Evolutionary conservation across 192 early-diverging fungal genomes (phyloP).

Genomic region (Linnemannia hyalina): DNA sequence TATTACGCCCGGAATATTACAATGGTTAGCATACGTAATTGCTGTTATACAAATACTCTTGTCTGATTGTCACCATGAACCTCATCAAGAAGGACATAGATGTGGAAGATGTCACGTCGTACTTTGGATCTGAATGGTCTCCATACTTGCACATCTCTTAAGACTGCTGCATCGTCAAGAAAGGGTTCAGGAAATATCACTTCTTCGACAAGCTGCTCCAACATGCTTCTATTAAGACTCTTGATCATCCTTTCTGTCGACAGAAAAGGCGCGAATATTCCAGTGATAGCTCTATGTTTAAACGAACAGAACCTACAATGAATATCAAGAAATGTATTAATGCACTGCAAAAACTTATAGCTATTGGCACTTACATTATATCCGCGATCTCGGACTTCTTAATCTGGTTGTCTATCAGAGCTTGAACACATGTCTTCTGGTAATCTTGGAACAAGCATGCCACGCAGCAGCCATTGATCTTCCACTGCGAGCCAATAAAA

Average conservation of each 20-base stretch:
- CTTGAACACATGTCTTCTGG: conserved; percentile 15
- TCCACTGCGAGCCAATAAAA: conserved; percentile 20
- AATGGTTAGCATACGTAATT: no score
- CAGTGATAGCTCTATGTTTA: conserved; percentile 14
- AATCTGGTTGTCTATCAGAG: conserved; percentile 6
- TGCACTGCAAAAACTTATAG: background rate
- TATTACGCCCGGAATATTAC: no score
- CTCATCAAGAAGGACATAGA: no score
- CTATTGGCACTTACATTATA: conserved; percentile 16
- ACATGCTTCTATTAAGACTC: background rate
- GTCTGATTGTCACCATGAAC: no score
- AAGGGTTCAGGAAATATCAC: conserved; percentile 1
- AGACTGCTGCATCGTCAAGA: no score
- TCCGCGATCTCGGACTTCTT: conserved; percentile 23
- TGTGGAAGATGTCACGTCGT: no score
- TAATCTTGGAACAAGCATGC: conserved; percentile 17
- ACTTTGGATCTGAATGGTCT: no score
- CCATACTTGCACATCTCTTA: no score
- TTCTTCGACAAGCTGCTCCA: background rate
- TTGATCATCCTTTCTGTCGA: conserved; percentile 14
- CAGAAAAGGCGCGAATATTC: conserved; percentile 23
- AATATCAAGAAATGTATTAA: background rate
- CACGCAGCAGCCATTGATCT: conserved; percentile 13
- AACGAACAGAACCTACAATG: conserved; percentile 1
- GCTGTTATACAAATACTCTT: no score